phyloP scores from a whole-genome alignment of 352 stramenopile genomes.

The Pythium plurisporium region DNA sequence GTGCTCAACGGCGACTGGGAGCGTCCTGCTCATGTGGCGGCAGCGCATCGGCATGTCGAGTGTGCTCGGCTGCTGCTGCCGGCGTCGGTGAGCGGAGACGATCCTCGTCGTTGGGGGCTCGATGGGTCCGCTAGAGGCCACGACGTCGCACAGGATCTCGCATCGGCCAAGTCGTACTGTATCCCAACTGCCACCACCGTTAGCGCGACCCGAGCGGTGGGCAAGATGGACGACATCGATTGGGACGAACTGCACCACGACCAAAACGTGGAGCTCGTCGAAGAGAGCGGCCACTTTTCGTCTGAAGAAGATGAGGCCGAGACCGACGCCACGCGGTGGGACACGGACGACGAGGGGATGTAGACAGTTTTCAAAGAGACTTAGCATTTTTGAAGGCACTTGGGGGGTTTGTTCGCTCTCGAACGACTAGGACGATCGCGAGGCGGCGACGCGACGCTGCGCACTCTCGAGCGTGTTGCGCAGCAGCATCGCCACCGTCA shows the following conservation, averaged over 20 bases:
- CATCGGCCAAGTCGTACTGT: conserved; percentile 28
- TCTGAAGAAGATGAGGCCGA: conserved; percentile 34
- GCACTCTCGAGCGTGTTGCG: conserved; percentile 75
- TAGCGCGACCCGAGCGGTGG: too few relatives aligned
- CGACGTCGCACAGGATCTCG: neutral
- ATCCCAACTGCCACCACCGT: neutral
- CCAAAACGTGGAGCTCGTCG: conserved; percentile 66
- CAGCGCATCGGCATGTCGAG: conserved; percentile 37
- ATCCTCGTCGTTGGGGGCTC: neutral
- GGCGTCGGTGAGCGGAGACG: neutral
- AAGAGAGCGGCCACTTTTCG: conserved; percentile 66
- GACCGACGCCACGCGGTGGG: neutral
- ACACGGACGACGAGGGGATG: neutral
- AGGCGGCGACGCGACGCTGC: conserved; percentile 21
- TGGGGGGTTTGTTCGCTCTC: too few relatives aligned
- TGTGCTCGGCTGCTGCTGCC: conserved; percentile 41
- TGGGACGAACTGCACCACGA: conserved; percentile 71
- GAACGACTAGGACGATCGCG: too few relatives aligned
- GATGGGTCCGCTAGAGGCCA: too few relatives aligned
- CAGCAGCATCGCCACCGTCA: conserved; percentile 96
- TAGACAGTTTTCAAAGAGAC: conserved; percentile 4
- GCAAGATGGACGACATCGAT: conserved; percentile 16
- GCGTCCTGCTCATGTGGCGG: conserved; percentile 43
- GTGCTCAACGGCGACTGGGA: conserved; percentile 61
- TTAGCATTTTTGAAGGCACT: too few relatives aligned